Evolutionary conservation across 2,329 filamentous ascomycete species (phyloP).

Genomic region (Penicillium expansum): DNA sequence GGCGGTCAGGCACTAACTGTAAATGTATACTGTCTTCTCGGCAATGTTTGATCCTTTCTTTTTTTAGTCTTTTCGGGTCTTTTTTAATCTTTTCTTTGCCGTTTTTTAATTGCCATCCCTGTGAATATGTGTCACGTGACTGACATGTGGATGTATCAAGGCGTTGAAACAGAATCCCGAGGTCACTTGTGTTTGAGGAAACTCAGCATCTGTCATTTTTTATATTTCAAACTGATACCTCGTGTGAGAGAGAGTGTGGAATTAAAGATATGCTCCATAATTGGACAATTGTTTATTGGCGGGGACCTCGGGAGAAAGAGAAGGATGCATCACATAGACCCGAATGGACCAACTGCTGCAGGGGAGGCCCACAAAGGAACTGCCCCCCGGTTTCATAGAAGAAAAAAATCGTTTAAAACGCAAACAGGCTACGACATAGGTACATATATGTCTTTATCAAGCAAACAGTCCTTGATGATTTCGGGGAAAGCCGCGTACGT

Average conservation of each 20-base stretch:
- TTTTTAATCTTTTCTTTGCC: background rate
- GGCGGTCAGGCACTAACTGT: slow-evolving; percentile 7
- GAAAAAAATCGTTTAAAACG: background rate
- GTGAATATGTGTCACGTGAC: background rate
- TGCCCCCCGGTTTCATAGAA: slow-evolving; percentile 7
- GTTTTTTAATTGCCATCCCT: background rate
- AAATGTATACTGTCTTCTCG: background rate
- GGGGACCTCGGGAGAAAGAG: background rate
- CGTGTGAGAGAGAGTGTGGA: background rate
- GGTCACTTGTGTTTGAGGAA: background rate
- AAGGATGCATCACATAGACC: slow-evolving; percentile 1
- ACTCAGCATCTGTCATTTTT: background rate
- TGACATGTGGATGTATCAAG: too few relatives aligned
- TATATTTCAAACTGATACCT: background rate
- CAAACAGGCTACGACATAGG: background rate
- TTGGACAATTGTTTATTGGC: background rate
- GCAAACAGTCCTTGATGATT: background rate
- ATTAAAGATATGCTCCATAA: background rate
- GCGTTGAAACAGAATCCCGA: background rate
- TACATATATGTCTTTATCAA: background rate
- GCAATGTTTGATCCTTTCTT: background rate
- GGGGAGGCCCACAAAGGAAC: slow-evolving; percentile 8
- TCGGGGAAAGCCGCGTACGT: slow-evolving; percentile 1
- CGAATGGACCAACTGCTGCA: slow-evolving; percentile 8
- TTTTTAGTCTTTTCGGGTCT: background rate